Evolutionary conservation across 169 alveolate genomes (phyloP).

Genomic region (Eimeria tenella): DNA sequence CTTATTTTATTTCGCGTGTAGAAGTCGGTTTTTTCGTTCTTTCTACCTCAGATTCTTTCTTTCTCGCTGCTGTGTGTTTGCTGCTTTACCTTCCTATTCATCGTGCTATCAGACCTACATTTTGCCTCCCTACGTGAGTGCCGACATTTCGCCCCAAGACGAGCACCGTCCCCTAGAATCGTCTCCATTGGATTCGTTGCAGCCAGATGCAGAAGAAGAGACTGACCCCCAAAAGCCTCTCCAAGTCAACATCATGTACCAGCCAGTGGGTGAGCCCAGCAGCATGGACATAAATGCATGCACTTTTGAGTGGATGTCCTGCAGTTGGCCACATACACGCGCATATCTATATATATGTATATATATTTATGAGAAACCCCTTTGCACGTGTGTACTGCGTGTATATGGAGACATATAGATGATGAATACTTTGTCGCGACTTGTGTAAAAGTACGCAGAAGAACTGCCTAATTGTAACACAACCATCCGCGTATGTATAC

Average conservation of each 20-base stretch:
- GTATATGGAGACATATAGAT: too few relatives aligned
- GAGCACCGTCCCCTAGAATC: not conserved
- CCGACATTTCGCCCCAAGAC: slow-evolving; percentile 6
- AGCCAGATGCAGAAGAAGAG: not conserved
- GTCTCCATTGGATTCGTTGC: slow-evolving; percentile 3
- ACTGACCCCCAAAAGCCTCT: not conserved
- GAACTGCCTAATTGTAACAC: too few relatives aligned
- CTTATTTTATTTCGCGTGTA: too few relatives aligned
- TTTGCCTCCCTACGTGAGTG: slow-evolving; percentile 7
- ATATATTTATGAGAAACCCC: too few relatives aligned
- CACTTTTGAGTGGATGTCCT: not conserved
- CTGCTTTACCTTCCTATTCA: too few relatives aligned
- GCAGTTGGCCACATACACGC: not conserved
- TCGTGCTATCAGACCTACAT: not conserved
- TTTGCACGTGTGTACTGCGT: too few relatives aligned
- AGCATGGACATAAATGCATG: not conserved
- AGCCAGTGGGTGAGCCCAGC: slow-evolving; percentile 6
- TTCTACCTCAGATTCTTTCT: too few relatives aligned
- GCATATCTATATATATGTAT: not conserved
- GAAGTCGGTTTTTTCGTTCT: too few relatives aligned
- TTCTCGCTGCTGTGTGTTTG: too few relatives aligned
- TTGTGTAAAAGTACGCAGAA: too few relatives aligned
- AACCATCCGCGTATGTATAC: too few relatives aligned
- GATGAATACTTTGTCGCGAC: too few relatives aligned
- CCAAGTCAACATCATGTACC: not conserved